These are phyloP conservation scores for Colletotrichum spaethianum DNA, from an alignment of 2,329 filamentous ascomycete species.

Conservation along the genomic window DNA sequence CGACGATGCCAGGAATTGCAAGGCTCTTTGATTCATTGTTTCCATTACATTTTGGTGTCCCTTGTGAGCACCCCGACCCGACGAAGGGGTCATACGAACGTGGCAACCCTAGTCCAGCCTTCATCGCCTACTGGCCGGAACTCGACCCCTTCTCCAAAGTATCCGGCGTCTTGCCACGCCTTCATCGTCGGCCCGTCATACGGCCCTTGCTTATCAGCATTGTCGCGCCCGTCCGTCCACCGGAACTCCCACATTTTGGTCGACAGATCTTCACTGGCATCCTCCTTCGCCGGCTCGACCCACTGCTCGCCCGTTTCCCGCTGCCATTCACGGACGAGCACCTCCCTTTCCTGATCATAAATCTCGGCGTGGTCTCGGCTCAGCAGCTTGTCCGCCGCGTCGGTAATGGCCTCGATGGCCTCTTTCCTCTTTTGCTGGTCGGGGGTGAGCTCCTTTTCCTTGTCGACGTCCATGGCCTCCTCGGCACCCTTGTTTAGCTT, in stretches of 20 bases:
- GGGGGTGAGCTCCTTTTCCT: constrained; percentile 72
- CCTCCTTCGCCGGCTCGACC: constrained; percentile 63
- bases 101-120: constrained; percentile 66
- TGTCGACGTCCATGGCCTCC: constrained; percentile 79
- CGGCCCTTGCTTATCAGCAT: constrained; percentile 84
- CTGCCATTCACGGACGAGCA: constrained; percentile 85
- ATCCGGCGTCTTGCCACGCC: constrained; percentile 91
- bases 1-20: constrained; percentile 34
- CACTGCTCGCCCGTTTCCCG: constrained; percentile 91
- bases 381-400: constrained; percentile 89
- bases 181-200: constrained; percentile 90
- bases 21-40: constrained; percentile 30
- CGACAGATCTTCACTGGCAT: constrained; percentile 46
- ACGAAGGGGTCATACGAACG: constrained; percentile 57
- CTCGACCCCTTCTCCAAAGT: constrained; percentile 92
- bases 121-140: constrained; percentile 74
- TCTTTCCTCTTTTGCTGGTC: constrained; percentile 79
- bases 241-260: constrained; percentile 86
- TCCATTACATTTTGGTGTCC: neutral
- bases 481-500: constrained; percentile 71
- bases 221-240: constrained; percentile 91
- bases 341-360: constrained; percentile 89
- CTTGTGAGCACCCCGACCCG: neutral
- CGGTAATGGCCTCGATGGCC: constrained; percentile 86
- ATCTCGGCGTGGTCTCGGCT: constrained; percentile 89